phyloP scores from a whole-genome alignment of 306 rosid genomes.

The Parietaria judaica region DNA sequence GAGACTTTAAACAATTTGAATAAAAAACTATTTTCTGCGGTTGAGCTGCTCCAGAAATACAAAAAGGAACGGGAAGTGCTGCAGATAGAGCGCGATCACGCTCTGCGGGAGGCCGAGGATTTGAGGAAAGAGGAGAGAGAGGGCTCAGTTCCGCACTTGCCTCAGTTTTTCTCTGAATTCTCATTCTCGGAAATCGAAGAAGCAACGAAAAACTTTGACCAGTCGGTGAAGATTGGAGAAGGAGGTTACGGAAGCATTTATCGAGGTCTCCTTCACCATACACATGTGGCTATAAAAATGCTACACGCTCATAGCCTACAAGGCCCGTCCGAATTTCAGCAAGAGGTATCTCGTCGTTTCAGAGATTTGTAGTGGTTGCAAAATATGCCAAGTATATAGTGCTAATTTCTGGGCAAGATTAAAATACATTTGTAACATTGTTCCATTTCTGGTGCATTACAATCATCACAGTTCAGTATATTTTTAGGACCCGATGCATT shows the following conservation, averaged over 20 bases:
- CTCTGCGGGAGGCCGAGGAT: constrained; percentile 62
- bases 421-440: not conserved
- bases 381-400: not conserved
- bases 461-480: too few relatives aligned
- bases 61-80: constrained; percentile 56
- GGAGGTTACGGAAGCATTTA: constrained; percentile 89
- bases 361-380: not conserved
- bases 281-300: constrained; percentile 72
- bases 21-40: constrained; percentile 40
- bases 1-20: constrained; percentile 37
- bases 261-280: constrained; percentile 60
- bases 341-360: constrained; percentile 54
- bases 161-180: constrained; percentile 55
- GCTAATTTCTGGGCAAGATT: not conserved
- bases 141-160: constrained; percentile 27
- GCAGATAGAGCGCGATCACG: constrained; percentile 48
- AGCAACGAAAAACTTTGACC: constrained; percentile 54
- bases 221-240: constrained; percentile 66
- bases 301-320: constrained; percentile 45
- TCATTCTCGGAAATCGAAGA: constrained; percentile 51
- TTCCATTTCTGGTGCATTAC: not conserved
- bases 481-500: too few relatives aligned
- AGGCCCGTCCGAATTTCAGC: constrained; percentile 71
- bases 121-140: constrained; percentile 52
- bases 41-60: constrained; percentile 38